Base-by-base conservation (phyloP, 306 rosid genomes). In the Cicer chorassanicum region DNA sequence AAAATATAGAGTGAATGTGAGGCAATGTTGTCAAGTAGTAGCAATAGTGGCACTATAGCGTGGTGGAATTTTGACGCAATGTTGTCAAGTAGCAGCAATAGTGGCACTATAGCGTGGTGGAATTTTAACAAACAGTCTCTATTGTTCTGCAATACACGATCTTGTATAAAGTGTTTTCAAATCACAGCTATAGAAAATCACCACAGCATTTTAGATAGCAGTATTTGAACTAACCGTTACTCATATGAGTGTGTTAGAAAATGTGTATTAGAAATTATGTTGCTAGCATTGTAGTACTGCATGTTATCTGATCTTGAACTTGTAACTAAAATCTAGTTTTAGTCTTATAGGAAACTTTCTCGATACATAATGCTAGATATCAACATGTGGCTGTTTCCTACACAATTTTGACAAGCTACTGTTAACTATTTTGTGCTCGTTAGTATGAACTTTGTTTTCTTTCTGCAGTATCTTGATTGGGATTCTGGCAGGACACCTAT, bases 401-500 rank as follows among this genome's bases (percentile, higher is more conserved):
- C 18, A 10, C 7, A 21, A 64, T 29, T 6, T 63, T 38, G 46
- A 16, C 63, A 19, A 71, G 16, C 70, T 78, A 34, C 74, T 7
- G 15, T 64, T 10, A 53, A 53, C 13, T 21, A 13, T n/a, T 68
- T 59, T 36, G 49, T 78, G 10, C 53, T 54, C 40, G 43, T 63
- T 24, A 15, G 10, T 65, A 51, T 44, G 49, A 48, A 11, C 53
- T 79, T 68, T 44, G 65, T 59, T 79, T 65, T 68, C 54, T 79
- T 56, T 68, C 60, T 80, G 78, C 87, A 93, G 98, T 54, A 46
- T 46, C 64, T 38, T 71, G 89, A 86, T 4, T 91, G 96, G 98
- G 92, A 93, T 77, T 65, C 83, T 39, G 74, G 78, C 63, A 77
- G 60, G 79, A 61, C 97, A 5, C 84, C 72, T 64, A 41, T 82